Conservation (phyloP, 495 filamentous ascomycete genomes). For the Tuber aestivum region DNA sequence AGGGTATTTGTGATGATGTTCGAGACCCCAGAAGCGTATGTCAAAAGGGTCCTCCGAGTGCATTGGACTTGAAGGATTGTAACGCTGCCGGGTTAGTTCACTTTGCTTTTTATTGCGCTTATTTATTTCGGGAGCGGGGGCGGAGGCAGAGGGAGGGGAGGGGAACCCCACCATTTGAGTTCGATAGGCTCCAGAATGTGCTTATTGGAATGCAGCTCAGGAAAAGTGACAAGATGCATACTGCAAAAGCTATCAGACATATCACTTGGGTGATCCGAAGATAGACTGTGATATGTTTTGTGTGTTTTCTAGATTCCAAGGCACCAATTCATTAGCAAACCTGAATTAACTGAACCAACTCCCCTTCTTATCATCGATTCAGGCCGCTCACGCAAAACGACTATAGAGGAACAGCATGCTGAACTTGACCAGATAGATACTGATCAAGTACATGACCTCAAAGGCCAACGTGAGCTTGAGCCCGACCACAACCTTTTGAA, state of each 20-base stretch:
- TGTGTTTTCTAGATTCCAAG: conserved; percentile 29
- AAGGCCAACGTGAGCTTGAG: conserved; percentile 38
- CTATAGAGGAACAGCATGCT: conserved; percentile 41
- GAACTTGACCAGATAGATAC: conserved; percentile 40
- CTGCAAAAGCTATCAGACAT: conserved; percentile 30
- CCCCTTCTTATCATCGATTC: not conserved
- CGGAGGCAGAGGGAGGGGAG: not conserved
- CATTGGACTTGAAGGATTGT: conserved; percentile 17
- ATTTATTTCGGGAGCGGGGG: not conserved
- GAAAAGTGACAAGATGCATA: conserved; percentile 38
- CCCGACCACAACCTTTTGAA: conserved; percentile 28
- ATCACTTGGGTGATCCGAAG: conserved; percentile 37
- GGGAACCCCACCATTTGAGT: conserved; percentile 22
- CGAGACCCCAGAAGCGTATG: conserved; percentile 38
- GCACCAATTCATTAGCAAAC: not conserved
- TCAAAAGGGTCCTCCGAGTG: conserved; percentile 32
- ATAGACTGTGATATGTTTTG: conserved; percentile 36
- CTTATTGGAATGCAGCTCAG: conserved; percentile 36
- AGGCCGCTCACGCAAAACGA: conserved; percentile 36
- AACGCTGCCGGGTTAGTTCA: conserved; percentile 6
- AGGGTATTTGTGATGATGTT: conserved; percentile 42
- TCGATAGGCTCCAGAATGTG: conserved; percentile 32
- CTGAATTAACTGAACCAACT: not conserved
- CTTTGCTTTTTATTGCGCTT: not conserved
- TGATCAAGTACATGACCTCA: conserved; percentile 38